A percentile compares a stretch with the other conserved stretches of the same genome.
Conservation (phyloP, 306 rosid species). For the Psophocarpus tetragonolobus region DNA sequence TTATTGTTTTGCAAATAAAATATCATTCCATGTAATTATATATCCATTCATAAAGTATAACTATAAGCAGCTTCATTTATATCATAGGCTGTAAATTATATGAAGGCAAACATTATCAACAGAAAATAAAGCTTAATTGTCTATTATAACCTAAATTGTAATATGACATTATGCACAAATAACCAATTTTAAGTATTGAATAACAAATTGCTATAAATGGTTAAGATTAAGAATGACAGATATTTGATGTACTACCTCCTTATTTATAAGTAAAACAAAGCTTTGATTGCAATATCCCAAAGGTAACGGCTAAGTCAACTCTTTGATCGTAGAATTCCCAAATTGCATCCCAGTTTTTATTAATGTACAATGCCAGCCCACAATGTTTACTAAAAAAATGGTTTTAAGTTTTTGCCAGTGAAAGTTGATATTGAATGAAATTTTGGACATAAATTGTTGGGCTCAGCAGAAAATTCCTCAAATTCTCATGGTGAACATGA, state of each 20-base stretch:
- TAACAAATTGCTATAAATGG: not conserved
- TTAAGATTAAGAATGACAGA: not conserved
- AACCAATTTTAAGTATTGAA: not conserved
- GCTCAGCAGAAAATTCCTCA: constrained; percentile 12
- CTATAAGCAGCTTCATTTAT: constrained; percentile 10
- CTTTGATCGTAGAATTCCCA: constrained; percentile 17
- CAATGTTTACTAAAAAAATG: not conserved
- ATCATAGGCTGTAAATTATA: not conserved
- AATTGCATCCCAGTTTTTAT: constrained; percentile 4
- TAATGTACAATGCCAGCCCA: not conserved
- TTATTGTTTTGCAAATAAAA: constrained; percentile 22
- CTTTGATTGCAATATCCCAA: constrained; percentile 1
- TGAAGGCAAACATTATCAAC: not conserved
- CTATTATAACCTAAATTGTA: constrained; percentile 4
- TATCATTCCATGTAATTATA: constrained; percentile 8
- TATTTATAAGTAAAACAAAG: constrained; percentile 5
- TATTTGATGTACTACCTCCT: constrained; percentile 17
- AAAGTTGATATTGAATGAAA: constrained; percentile 1
- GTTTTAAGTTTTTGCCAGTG: not conserved
- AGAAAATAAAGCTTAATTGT: constrained; percentile 4
- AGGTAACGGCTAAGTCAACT: not conserved
- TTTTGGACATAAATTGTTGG: not conserved
- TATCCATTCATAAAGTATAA: constrained; percentile 11
- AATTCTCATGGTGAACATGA: not conserved
- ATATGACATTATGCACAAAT: not conserved